These are phyloP conservation scores for Boletus rubescentipes DNA, from an alignment of 768 basidiomycete genomes.

Conservation along the genomic window DNA sequence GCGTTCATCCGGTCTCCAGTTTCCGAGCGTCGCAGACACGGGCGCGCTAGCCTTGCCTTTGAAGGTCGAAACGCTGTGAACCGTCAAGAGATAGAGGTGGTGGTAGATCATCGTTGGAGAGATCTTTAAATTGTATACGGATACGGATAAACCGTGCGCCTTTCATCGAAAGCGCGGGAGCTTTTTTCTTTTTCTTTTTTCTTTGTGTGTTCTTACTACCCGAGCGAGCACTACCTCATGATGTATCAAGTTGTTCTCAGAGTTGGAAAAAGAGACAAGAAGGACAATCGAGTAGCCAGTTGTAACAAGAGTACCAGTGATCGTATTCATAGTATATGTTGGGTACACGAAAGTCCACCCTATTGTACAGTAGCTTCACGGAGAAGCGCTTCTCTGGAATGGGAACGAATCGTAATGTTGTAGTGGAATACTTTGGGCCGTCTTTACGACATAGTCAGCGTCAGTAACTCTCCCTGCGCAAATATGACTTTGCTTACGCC, in stretches of 20 bases:
- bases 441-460: neutral
- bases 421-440: neutral
- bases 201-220: no score
- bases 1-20: slow-evolving; percentile 5
- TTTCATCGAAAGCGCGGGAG: no score
- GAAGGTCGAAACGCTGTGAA: neutral
- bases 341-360: neutral
- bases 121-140: no score
- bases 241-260: no score
- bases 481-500: neutral
- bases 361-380: neutral
- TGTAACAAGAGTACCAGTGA: no score
- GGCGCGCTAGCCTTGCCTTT: neutral
- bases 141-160: no score
- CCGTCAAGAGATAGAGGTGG: no score
- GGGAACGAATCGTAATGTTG: neutral
- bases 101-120: no score
- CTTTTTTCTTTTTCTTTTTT: no score
- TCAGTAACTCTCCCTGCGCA: neutral
- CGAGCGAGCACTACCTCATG: neutral
- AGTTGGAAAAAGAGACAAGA: no score
- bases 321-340: no score
- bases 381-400: neutral
- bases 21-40: neutral
- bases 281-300: no score